phyloP scores from a whole-genome alignment of 1,284 basidiomycete genomes.

The Grifola frondosa region DNA sequence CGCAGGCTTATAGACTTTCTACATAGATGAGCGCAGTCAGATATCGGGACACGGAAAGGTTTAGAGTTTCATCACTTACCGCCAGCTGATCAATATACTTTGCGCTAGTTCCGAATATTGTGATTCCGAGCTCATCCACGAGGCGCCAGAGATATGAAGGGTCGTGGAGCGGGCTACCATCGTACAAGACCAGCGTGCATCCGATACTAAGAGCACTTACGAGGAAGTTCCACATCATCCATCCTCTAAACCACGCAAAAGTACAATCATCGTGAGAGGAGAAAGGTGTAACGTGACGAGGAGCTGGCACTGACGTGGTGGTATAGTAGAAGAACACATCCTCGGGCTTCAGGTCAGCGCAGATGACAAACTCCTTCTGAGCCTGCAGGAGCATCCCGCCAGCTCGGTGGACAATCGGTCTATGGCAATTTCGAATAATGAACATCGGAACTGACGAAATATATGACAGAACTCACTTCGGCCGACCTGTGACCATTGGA shows the following conservation, averaged over 20 bases:
- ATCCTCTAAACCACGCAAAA: constrained; percentile 50
- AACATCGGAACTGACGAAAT: constrained; percentile 6
- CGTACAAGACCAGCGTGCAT: constrained; percentile 77
- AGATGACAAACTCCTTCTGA: constrained; percentile 80
- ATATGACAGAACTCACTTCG: constrained; percentile 46
- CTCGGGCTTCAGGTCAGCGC: constrained; percentile 65
- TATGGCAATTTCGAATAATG: constrained; percentile 29
- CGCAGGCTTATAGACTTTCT: constrained; percentile 69
- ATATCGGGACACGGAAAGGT: constrained; percentile 2
- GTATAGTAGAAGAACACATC: constrained; percentile 90
- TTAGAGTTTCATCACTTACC: constrained; percentile 38
- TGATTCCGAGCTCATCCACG: constrained; percentile 72
- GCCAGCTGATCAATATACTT: constrained; percentile 81
- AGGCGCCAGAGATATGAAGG: constrained; percentile 73
- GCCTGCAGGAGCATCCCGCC: constrained; percentile 87
- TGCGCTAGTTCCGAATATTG: constrained; percentile 82
- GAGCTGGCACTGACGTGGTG: constrained; percentile 61
- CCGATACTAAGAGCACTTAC: constrained; percentile 70
- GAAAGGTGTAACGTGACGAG: background rate
- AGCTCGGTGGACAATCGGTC: constrained; percentile 82
- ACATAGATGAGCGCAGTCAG: constrained; percentile 14
- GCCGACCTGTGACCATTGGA: no score
- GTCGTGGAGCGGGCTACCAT: constrained; percentile 80
- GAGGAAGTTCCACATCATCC: constrained; percentile 90
- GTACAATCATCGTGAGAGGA: constrained; percentile 13